A percentile compares a stretch with the other conserved stretches of the same genome.
phyloP scores from a whole-genome alignment of 345 rosid species.

The Eucalyptus cloeziana region DNA sequence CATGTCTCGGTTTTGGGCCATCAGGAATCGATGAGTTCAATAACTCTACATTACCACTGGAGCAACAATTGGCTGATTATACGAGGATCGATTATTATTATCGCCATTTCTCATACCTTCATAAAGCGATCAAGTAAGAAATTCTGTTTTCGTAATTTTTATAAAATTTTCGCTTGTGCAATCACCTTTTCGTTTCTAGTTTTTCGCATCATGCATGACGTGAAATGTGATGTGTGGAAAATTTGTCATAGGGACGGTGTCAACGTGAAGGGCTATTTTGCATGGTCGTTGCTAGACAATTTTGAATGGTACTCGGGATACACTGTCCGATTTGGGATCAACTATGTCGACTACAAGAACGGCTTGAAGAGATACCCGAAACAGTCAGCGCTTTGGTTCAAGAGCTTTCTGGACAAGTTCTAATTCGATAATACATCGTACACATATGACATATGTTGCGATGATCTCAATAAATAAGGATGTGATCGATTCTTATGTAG shows the following conservation, averaged over 20 bases:
- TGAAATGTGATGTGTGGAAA: not conserved
- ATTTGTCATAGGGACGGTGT: constrained; percentile 3
- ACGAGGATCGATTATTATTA: not conserved
- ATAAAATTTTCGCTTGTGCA: not conserved
- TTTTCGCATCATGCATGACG: not conserved
- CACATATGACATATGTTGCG: not conserved
- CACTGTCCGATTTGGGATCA: constrained; percentile 25
- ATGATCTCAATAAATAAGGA: not conserved
- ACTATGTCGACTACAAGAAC: constrained; percentile 24
- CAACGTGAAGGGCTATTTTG: constrained; percentile 30
- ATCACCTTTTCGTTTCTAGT: not conserved
- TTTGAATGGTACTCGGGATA: constrained; percentile 38
- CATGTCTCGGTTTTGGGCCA: not conserved
- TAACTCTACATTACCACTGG: not conserved
- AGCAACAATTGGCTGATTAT: not conserved
- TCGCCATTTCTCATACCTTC: not conserved
- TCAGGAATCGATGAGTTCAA: not conserved
- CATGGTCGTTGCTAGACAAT: constrained; percentile 51
- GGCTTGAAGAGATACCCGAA: constrained; percentile 30
- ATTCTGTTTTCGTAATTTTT: not conserved
- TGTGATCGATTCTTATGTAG: not conserved
- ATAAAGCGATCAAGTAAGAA: not conserved
- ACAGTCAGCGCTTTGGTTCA: constrained; percentile 11
- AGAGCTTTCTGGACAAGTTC: constrained; percentile 7
- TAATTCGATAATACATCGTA: not conserved